phyloP scores from a whole-genome alignment of 2,329 filamentous ascomycete genomes.

The Hortaea werneckii region DNA sequence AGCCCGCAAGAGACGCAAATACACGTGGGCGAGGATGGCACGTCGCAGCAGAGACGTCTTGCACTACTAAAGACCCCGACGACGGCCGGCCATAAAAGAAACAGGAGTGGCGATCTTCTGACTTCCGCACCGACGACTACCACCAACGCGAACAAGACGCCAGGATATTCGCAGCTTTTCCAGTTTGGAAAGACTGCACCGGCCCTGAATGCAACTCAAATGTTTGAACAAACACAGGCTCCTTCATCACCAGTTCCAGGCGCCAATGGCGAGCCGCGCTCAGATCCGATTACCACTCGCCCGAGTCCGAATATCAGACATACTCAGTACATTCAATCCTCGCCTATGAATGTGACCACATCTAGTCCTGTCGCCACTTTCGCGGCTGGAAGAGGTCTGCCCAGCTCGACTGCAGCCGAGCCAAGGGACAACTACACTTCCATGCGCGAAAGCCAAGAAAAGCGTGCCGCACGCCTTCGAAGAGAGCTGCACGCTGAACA shows the following conservation, averaged over 20 bases:
- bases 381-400: constrained; percentile 11
- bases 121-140: constrained; percentile 30
- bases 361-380: constrained; percentile 31
- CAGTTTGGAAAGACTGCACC: constrained; percentile 17
- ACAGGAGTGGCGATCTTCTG: constrained; percentile 29
- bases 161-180: constrained; percentile 29
- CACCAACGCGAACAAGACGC: constrained; percentile 26
- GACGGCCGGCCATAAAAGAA: constrained; percentile 29
- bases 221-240: constrained; percentile 37
- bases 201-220: constrained; percentile 34
- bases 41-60: background rate
- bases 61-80: constrained; percentile 31
- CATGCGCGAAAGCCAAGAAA: constrained; percentile 36
- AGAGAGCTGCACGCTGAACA: constrained; percentile 5
- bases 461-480: constrained; percentile 18
- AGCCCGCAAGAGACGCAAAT: constrained; percentile 16
- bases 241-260: constrained; percentile 33
- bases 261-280: constrained; percentile 17
- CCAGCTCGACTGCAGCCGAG: constrained; percentile 16
- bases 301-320: constrained; percentile 34
- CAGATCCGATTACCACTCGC: constrained; percentile 35
- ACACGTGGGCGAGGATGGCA: constrained; percentile 6
- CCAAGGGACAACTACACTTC: constrained; percentile 34
- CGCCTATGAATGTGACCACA: constrained; percentile 25
- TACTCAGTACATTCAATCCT: constrained; percentile 17